Percentiles rank a stretch among this genome's conserved stretches.
Conservation (phyloP, 2,329 filamentous ascomycete species). For the Fusarium succisae region DNA sequence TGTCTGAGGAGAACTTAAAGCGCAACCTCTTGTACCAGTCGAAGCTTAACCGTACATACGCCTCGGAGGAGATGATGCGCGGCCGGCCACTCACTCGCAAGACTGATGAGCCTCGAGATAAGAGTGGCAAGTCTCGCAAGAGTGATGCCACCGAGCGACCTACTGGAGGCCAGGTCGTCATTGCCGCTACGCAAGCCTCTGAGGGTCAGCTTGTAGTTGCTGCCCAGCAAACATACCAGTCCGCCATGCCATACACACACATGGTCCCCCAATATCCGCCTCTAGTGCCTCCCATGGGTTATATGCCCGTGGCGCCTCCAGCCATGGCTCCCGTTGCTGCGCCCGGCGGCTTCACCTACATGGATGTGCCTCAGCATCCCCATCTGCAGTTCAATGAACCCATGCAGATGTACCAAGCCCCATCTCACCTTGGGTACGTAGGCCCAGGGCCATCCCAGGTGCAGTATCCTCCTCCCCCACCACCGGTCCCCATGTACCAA, state of each 20-base stretch:
- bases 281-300: background rate
- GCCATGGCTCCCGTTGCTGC: background rate
- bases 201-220: background rate
- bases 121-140: constrained; percentile 7
- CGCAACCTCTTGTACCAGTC: constrained; percentile 8
- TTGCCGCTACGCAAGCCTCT: background rate
- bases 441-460: background rate
- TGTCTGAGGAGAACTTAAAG: constrained; percentile 23
- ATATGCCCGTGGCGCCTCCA: constrained; percentile 2
- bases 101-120: background rate
- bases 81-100: background rate
- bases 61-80: constrained; percentile 3
- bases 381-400: background rate
- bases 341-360: background rate
- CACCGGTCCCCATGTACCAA: background rate
- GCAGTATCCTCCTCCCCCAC: background rate
- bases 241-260: background rate
- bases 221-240: background rate
- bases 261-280: constrained; percentile 5
- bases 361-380: background rate
- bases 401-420: background rate
- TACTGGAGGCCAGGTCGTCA: background rate
- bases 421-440: background rate
- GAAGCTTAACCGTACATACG: background rate
- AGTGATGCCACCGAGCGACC: background rate